phyloP scores from a whole-genome alignment of 2,329 filamentous ascomycete genomes.

The Lachnellula willkommii region DNA sequence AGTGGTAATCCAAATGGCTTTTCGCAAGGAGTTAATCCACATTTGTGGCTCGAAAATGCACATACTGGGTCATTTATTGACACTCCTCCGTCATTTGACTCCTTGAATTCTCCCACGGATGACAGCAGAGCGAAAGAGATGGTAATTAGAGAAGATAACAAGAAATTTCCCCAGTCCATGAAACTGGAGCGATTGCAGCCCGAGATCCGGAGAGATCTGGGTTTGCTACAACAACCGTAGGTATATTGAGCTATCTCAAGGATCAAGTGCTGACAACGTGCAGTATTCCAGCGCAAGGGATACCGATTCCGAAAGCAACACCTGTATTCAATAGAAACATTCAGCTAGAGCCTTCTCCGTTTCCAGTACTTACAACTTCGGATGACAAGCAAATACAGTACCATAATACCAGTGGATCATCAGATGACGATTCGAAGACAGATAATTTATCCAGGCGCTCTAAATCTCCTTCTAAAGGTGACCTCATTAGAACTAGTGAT shows the following conservation, averaged over 20 bases:
- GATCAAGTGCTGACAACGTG: not conserved
- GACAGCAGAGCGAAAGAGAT: constrained; percentile 24
- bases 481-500: constrained; percentile 24
- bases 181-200: constrained; percentile 25
- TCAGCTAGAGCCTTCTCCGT: constrained; percentile 5
- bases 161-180: constrained; percentile 29
- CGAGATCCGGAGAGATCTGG: constrained; percentile 9
- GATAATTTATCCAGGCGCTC: constrained; percentile 8
- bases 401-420: constrained; percentile 19
- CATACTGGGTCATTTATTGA: constrained; percentile 9
- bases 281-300: not conserved
- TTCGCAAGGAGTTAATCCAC: constrained; percentile 24
- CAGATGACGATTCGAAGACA: constrained; percentile 16
- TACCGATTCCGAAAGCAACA: not conserved
- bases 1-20: constrained; percentile 26
- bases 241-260: not conserved
- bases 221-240: not conserved
- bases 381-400: constrained; percentile 15
- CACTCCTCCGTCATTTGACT: constrained; percentile 21
- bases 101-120: constrained; percentile 14
- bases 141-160: constrained; percentile 27
- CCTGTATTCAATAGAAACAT: not conserved
- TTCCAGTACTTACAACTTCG: constrained; percentile 15
- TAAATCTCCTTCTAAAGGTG: constrained; percentile 8
- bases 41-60: constrained; percentile 24